phyloP scores from a whole-genome alignment of 2,329 filamentous ascomycete species.

The Leptographium wingfieldii region DNA sequence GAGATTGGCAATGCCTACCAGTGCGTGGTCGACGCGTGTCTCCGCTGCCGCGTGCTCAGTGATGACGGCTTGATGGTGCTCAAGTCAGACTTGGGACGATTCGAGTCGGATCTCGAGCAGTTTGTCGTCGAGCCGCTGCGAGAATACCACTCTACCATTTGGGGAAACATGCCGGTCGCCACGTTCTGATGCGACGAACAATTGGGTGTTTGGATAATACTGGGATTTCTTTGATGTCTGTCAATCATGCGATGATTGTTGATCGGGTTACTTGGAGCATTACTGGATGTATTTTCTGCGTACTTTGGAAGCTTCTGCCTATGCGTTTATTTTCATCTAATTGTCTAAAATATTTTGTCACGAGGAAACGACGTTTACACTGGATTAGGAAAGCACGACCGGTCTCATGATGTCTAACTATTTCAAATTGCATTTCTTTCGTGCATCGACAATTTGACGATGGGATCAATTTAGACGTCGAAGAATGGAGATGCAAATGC shows the following conservation, averaged over 20 bases:
- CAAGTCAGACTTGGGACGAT: conserved; percentile 7
- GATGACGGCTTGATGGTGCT: conserved; percentile 6
- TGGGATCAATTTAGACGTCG: not conserved
- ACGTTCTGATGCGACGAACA: not conserved
- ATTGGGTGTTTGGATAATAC: not conserved
- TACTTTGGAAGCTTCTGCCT: not conserved
- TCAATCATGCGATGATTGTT: not conserved
- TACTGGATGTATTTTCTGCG: not conserved
- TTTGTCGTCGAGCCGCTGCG: conserved; percentile 11
- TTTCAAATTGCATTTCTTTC: not conserved
- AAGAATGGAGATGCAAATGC: not conserved
- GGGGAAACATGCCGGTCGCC: conserved; percentile 5
- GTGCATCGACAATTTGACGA: not conserved
- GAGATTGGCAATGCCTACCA: conserved; percentile 11
- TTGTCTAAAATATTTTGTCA: not conserved
- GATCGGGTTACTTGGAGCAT: not conserved
- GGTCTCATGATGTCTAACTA: not conserved
- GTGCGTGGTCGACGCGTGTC: conserved; percentile 8
- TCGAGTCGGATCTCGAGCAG: conserved; percentile 8
- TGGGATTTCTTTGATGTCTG: not conserved
- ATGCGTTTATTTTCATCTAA: not conserved
- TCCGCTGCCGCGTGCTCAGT: conserved; percentile 9
- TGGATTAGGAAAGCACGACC: not conserved
- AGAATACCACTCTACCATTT: conserved; percentile 8
- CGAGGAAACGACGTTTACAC: not conserved